Evolutionary conservation across 2,329 filamentous ascomycete species (phyloP), one percentile per base, ranked within the genome.

Genomic region (Tolypocladium amazonense): DNA sequence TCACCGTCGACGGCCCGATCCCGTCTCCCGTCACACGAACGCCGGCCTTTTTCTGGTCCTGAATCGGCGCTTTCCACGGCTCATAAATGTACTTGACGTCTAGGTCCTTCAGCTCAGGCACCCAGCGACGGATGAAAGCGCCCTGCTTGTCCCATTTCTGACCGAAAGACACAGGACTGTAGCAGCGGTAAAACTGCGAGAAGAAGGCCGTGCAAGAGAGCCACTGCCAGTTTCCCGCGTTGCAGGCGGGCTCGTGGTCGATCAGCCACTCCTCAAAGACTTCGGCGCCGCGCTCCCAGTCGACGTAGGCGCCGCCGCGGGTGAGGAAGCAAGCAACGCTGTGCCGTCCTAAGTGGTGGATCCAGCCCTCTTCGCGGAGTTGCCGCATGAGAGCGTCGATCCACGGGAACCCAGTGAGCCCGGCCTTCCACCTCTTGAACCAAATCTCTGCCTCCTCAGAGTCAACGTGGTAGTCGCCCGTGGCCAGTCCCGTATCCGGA

Each of bases 281-380:
- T 56, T 89, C 88, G 6, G 86, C 87, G 1, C 89, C 89, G 23
- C 89, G 82, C 73, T 92, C 88, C 88, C 89, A 92, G 67, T 86
- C 83, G 53, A 92, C 77, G 67, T 91, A 92, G 70, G 88, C 91
- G 0, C 89, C 89, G 1, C 89, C 88, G 3, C 89, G 78, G 0
- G 89, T 92, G n/a, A 92, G 77, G 69, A 92, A 92, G 69, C 88
- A 92, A 0, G 89, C 89, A 0, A 92, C 85, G n/a, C 85, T 82
- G 70, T 92, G 89, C 0, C 89, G 81, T 2, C 88, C 89, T 0
- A 92, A 78, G 69, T 92, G 89, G 68, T 92, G 88, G 11, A 92
- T 89, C 88, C 88, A 92, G 35, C 89, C 89, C 69, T 91, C 88
- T 2, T 77, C 70, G 18, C 79, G 77, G 18, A 92, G 77, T 70